A percentile compares a stretch with the other conserved stretches of the same genome.
Evolutionary conservation across 2,329 filamentous ascomycete species (phyloP).

Genomic region (Pseudopyricularia cyperi): DNA sequence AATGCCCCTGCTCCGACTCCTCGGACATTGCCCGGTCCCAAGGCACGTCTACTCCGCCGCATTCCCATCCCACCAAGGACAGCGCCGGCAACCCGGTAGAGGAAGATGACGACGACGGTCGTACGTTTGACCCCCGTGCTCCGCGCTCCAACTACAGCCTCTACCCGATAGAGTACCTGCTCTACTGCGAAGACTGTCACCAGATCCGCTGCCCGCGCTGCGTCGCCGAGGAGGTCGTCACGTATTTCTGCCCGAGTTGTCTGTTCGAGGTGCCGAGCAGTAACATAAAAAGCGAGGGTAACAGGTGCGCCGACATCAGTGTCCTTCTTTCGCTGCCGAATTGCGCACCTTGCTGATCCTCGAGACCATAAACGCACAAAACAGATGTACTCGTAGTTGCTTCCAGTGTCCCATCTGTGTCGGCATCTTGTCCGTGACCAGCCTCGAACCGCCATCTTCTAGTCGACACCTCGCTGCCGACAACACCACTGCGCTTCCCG

Average conservation of each 20-base stretch:
- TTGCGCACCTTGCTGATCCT: background rate
- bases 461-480: constrained; percentile 28
- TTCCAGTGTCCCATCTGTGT: constrained; percentile 90
- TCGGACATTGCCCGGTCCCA: constrained; percentile 5
- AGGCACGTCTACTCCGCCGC: constrained; percentile 28
- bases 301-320: constrained; percentile 48
- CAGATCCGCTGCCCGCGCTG: constrained; percentile 90
- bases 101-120: constrained; percentile 56
- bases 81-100: constrained; percentile 15
- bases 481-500: constrained; percentile 17
- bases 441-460: constrained; percentile 44
- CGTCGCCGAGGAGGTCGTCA: constrained; percentile 83
- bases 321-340: background rate
- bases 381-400: constrained; percentile 81
- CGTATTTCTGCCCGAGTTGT: constrained; percentile 90
- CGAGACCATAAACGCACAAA: background rate
- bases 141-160: constrained; percentile 82
- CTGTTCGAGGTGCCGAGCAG: constrained; percentile 93
- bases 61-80: constrained; percentile 11
- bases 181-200: constrained; percentile 96
- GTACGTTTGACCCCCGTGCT: constrained; percentile 74
- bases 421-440: constrained; percentile 63
- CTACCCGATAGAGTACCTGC: constrained; percentile 81
- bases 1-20: constrained; percentile 49
- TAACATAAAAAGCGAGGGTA: constrained; percentile 83